These are phyloP conservation scores for Syzygium aqueum DNA, from an alignment of 345 rosid species.

Conservation along the genomic window DNA sequence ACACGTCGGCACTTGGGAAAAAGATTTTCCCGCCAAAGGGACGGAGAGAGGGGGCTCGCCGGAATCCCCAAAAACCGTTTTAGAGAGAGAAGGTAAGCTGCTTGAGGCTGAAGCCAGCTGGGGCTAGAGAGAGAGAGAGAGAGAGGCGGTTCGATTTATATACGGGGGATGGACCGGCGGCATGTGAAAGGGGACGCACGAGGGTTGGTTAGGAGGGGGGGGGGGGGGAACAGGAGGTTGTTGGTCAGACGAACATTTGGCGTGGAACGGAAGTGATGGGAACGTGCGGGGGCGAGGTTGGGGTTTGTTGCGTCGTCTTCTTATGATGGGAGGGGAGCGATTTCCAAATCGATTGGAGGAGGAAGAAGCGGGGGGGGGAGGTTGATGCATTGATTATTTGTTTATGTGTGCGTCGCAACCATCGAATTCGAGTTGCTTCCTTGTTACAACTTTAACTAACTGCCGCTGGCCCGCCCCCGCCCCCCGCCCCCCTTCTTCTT, in stretches of 20 bases:
- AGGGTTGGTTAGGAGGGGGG: not conserved
- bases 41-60: no score
- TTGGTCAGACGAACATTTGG: not conserved
- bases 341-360: not conserved
- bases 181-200: not conserved
- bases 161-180: not conserved
- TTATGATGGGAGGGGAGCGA: not conserved
- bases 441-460: slow-evolving; percentile 15
- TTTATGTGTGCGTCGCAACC: not conserved
- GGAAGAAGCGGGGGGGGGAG: not conserved
- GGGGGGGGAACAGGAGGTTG: not conserved
- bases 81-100: not conserved
- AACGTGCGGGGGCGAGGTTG: not conserved
- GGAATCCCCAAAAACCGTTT: not conserved
- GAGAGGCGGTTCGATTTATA: not conserved
- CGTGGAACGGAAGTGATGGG: slow-evolving; percentile 4
- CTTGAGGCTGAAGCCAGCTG: not conserved
- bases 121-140: not conserved
- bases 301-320: not conserved
- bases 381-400: not conserved
- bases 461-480: not conserved
- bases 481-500: accelerated
- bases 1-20: not conserved
- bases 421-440: not conserved
- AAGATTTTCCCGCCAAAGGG: not conserved